Base-by-base conservation (phyloP, 345 rosid genomes). In the Populus pruinosa region DNA sequence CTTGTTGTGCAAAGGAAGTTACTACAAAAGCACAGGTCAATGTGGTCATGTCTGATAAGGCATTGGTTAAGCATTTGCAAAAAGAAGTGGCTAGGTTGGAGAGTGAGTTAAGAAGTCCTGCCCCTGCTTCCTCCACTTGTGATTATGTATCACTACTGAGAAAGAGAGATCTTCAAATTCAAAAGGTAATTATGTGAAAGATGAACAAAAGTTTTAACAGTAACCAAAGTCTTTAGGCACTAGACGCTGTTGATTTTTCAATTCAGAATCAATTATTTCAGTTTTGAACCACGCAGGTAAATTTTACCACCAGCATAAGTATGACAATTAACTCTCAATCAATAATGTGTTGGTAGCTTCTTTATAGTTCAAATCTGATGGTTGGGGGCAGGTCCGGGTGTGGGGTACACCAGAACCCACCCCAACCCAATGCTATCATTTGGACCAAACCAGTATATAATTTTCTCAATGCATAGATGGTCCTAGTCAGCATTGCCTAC, bases 11-110 rank as follows among this genome's bases (percentile, higher is more conserved):
- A 43, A 96, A 93, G 81, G 99, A 96, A 88, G 97, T 96, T 67
- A 90, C 92, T 67, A 96, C 98, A 17, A 96, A 92, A 81, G 98
- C 98, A 77, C 99, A 96, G 80, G 93, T 96, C 79, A 96, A 96
- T 81, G 93, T 96, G 55, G 98, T 96, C 82, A 92, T 96, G 99
- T 96, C 99, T 76, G 98, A 96, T 83, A 96, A 93, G 90, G 97
- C 97, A 38, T 83, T 96, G 86, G 99, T 96, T 77, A 93, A 96
- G 87, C 99, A 93, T 72, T 86, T 96, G 82, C 98, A 93, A 78
- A 91, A 77, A 72, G 99, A 96, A 81, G 74, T 96, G 83, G 98
- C 99, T 77, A 88, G 99, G 82, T 82, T 96, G 77, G 99, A 96
- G 85, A 88, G 89, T 63, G 99, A 96, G 90, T 80, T 96, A 86